Evolutionary conservation across 1,284 basidiomycete species (phyloP).

Genomic region (Pseudozyma sp.): DNA sequence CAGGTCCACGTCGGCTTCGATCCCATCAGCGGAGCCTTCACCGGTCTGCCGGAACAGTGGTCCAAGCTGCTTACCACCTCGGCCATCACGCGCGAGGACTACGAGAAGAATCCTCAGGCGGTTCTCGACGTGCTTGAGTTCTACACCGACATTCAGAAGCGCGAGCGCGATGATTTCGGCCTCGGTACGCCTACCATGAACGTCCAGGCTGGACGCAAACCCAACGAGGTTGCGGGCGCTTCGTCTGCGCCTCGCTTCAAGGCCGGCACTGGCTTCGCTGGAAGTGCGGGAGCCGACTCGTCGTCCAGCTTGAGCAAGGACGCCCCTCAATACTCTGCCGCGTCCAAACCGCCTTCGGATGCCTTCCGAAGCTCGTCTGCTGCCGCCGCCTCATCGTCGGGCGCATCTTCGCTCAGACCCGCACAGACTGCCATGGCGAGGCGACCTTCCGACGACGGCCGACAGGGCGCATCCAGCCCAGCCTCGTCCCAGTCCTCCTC

Average conservation of each 20-base stretch:
- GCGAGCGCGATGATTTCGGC: slow-evolving; percentile 80
- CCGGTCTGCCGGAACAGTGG: slow-evolving; percentile 97
- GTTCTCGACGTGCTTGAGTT: slow-evolving; percentile 97
- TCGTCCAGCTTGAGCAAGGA: slow-evolving; percentile 33
- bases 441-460: slow-evolving; percentile 44
- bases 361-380: slow-evolving; percentile 41
- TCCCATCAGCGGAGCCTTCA: slow-evolving; percentile 90
- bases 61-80: slow-evolving; percentile 92
- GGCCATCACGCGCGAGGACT: slow-evolving; percentile 97
- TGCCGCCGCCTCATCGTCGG: slow-evolving; percentile 6
- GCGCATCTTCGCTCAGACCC: slow-evolving; percentile 24
- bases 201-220: slow-evolving; percentile 59
- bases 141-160: slow-evolving; percentile 96
- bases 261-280: slow-evolving; percentile 54
- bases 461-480: slow-evolving; percentile 30
- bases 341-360: slow-evolving; percentile 37
- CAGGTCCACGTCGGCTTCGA: slow-evolving; percentile 99
- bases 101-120: slow-evolving; percentile 94
- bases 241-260: slow-evolving; percentile 48
- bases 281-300: slow-evolving; percentile 41
- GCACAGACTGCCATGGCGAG: slow-evolving; percentile 23
- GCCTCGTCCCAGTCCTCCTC: slow-evolving; percentile 37
- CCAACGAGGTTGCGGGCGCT: slow-evolving; percentile 37
- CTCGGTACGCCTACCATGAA: slow-evolving; percentile 67
- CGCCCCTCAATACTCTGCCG: slow-evolving; percentile 31